Evolutionary conservation across 345 rosid species (phyloP).

Genomic region (Pugionium cornutum): DNA sequence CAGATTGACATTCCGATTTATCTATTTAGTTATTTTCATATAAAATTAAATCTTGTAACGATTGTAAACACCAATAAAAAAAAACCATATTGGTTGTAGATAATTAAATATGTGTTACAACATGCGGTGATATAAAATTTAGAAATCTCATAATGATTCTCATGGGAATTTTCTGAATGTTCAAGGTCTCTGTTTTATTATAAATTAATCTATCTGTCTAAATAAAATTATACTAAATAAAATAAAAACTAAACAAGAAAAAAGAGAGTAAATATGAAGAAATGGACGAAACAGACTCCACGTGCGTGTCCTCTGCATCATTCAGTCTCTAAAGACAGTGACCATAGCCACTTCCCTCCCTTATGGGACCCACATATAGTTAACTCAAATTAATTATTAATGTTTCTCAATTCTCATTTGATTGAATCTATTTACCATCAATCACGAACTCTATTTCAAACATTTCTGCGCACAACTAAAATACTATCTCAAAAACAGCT

Average conservation of each 20-base stretch:
- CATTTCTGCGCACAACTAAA: constrained; percentile 26
- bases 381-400: constrained; percentile 32
- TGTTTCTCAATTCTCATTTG: constrained; percentile 17
- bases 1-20: background rate
- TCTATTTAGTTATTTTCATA: background rate
- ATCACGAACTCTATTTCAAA: constrained; percentile 35
- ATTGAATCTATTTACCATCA: constrained; percentile 39
- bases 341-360: constrained; percentile 35
- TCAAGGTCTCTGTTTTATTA: constrained; percentile 8
- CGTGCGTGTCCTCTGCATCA: constrained; percentile 46
- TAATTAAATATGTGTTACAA: background rate
- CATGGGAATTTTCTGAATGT: constrained; percentile 20
- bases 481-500: background rate
- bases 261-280: constrained; percentile 12
- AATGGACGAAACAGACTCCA: constrained; percentile 38
- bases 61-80: background rate
- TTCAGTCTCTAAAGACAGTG: constrained; percentile 43
- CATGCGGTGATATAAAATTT: constrained; percentile 13
- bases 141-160: background rate
- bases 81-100: background rate
- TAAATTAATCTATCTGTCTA: constrained; percentile 28
- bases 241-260: background rate
- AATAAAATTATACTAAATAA: background rate
- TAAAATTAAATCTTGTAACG: background rate
- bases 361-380: constrained; percentile 26